phyloP scores from a whole-genome alignment of 2,329 filamentous ascomycete species.

The Paecilomyces dactylethromorphus region DNA sequence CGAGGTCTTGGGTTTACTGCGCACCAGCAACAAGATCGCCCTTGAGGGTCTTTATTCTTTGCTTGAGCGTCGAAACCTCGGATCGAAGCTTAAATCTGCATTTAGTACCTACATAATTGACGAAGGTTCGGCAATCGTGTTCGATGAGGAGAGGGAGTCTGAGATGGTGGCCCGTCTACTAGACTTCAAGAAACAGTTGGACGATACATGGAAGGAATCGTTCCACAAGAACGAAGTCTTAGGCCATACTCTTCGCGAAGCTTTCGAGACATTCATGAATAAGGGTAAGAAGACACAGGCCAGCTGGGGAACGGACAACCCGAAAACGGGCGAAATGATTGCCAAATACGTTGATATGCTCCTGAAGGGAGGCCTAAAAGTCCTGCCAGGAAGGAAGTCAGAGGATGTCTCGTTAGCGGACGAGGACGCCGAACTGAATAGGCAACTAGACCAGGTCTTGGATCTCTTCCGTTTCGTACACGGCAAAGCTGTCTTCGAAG shows the following conservation, averaged over 20 bases:
- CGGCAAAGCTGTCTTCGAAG: slow-evolving; percentile 95
- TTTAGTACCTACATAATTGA: slow-evolving; percentile 75
- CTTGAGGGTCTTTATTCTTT: slow-evolving; percentile 73
- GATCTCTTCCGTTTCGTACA: slow-evolving; percentile 96
- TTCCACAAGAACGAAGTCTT: slow-evolving; percentile 75
- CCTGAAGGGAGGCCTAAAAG: slow-evolving; percentile 76
- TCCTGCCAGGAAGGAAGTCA: slow-evolving; percentile 49
- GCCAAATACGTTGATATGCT: slow-evolving; percentile 93
- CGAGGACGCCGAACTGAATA: slow-evolving; percentile 86
- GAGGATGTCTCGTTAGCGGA: slow-evolving; percentile 59
- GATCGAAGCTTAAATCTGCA: slow-evolving; percentile 60
- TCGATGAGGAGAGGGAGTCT: slow-evolving; percentile 68
- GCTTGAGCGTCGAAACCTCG: slow-evolving; percentile 64
- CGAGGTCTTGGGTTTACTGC: slow-evolving; percentile 66
- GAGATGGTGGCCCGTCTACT: slow-evolving; percentile 83
- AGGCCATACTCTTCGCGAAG: slow-evolving; percentile 70
- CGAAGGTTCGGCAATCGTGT: slow-evolving; percentile 70
- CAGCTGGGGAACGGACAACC: slow-evolving; percentile 74
- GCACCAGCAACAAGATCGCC: slow-evolving; percentile 61
- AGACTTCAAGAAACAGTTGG: slow-evolving; percentile 70
- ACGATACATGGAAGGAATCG: slow-evolving; percentile 67
- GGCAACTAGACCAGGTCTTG: slow-evolving; percentile 84
- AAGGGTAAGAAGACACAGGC: slow-evolving; percentile 65
- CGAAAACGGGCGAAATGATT: slow-evolving; percentile 97
- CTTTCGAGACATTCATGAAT: slow-evolving; percentile 89